Evolutionary conservation across 73 alveolate species (phyloP), one percentile per base, ranked within the genome.

Genomic region (Halteria grandinella): DNA sequence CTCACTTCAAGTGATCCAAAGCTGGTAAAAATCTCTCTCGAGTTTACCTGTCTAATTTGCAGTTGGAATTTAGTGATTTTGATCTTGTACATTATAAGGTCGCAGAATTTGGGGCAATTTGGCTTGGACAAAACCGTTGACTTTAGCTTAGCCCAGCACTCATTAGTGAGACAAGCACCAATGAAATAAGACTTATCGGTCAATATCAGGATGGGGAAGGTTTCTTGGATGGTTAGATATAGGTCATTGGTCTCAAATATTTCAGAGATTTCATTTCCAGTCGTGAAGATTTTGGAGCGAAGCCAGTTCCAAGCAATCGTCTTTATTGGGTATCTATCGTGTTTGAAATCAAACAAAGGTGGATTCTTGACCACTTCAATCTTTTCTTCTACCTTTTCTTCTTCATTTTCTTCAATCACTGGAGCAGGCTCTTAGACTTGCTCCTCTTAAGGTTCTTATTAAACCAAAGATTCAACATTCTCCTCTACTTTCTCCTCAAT

Each of bases 131-230:
- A 31, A 18, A 21, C 18, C 10, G 17, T 60, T 2, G 2, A 5
- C 10, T 60, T 36, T 7, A 60, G 17, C 24, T 10, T 10, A 1
- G 11, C 24, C 77, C 77, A 60, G 20, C 12, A 12, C 34, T 60
- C 29, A 36, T 32, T 29, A 36, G 77, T 36, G 4, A 60, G 12
- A 45, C 77, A 60, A 36, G 77, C 58, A 39, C 43, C 43, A 34
- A 60, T 60, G 51, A 60, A 60, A 17, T 60, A 44, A 37, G 37
- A 60, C 24, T 60, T 60, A 60, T 60, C 77, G 25, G 77, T 60
- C 21, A 60, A 21, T 18, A 60, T 60, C 6, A 60, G 43, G 10
- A 60, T 25, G 8, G 77, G 77, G 28, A 60, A 60, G 1, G 77
- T 60, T 60, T 60, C 77, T 40, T 60, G 24, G 34, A 60, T 60